Evolutionary conservation across 202 grass and related monocot species (phyloP).

Genomic region (Zizania palustris): DNA sequence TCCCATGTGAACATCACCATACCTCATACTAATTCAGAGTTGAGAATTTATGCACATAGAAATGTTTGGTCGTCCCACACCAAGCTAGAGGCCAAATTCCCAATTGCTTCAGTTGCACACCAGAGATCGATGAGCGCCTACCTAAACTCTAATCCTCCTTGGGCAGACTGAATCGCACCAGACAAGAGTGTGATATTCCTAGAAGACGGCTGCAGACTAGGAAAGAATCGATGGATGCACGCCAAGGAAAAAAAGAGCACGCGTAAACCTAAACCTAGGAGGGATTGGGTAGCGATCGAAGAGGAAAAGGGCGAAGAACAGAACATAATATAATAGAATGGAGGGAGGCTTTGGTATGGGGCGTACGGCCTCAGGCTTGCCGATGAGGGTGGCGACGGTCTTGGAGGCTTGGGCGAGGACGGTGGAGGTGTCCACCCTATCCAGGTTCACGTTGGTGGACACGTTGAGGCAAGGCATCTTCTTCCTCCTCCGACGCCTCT

Average conservation of each 20-base stretch:
- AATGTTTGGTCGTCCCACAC: not conserved
- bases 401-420: constrained; percentile 62
- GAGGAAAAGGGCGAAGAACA: not conserved
- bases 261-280: not conserved
- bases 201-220: no score
- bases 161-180: not conserved
- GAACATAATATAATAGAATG: no score
- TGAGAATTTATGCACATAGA: not conserved
- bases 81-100: not conserved
- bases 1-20: not conserved
- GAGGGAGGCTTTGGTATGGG: not conserved
- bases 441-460: constrained; percentile 70
- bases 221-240: no score
- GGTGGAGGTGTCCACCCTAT: constrained; percentile 68
- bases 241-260: no score
- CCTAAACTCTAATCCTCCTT: not conserved
- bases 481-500: not conserved
- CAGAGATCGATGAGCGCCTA: not conserved
- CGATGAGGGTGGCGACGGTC: constrained; percentile 63
- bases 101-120: not conserved
- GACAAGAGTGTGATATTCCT: not conserved
- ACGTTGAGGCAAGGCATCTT: constrained; percentile 84
- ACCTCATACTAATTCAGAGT: not conserved
- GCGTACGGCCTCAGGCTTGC: constrained; percentile 84
- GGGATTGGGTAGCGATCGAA: not conserved